These are phyloP conservation scores for Beauveria scarabaeidicola DNA, from an alignment of 2,329 filamentous ascomycete genomes.

Conservation along the genomic window DNA sequence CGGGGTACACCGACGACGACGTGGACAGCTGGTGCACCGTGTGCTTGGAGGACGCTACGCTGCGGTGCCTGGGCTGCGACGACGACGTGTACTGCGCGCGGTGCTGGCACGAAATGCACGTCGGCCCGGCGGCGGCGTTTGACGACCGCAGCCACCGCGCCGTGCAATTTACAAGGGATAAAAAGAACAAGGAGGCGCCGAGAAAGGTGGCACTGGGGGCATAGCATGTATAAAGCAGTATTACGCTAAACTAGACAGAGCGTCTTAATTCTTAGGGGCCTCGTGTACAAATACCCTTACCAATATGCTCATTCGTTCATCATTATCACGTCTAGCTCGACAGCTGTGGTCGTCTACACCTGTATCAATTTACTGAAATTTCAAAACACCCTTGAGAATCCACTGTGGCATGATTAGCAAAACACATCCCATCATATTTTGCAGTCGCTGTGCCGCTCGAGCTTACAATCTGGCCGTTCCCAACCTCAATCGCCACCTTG, in stretches of 20 bases:
- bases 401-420: slow-evolving; percentile 36
- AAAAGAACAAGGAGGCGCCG: slow-evolving; percentile 23
- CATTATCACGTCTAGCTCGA: background rate
- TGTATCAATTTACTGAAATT: slow-evolving; percentile 27
- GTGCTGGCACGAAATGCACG: slow-evolving; percentile 78
- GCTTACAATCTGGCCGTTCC: slow-evolving; percentile 73
- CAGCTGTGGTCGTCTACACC: background rate
- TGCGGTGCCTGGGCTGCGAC: slow-evolving; percentile 66
- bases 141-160: slow-evolving; percentile 65
- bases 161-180: slow-evolving; percentile 44
- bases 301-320: slow-evolving; percentile 1
- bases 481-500: slow-evolving; percentile 63
- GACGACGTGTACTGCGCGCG: slow-evolving; percentile 63
- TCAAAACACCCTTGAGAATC: slow-evolving; percentile 52
- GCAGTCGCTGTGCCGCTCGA: too few relatives aligned
- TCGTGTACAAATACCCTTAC: background rate
- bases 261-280: too few relatives aligned
- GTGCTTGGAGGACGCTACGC: slow-evolving; percentile 67
- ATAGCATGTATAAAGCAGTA: slow-evolving; percentile 13
- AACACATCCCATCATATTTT: background rate
- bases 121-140: slow-evolving; percentile 57
- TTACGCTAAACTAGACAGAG: background rate
- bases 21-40: slow-evolving; percentile 73
- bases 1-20: slow-evolving; percentile 58
- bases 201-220: slow-evolving; percentile 30